phyloP scores from a whole-genome alignment of 306 rosid species.

The Quercus robur region DNA sequence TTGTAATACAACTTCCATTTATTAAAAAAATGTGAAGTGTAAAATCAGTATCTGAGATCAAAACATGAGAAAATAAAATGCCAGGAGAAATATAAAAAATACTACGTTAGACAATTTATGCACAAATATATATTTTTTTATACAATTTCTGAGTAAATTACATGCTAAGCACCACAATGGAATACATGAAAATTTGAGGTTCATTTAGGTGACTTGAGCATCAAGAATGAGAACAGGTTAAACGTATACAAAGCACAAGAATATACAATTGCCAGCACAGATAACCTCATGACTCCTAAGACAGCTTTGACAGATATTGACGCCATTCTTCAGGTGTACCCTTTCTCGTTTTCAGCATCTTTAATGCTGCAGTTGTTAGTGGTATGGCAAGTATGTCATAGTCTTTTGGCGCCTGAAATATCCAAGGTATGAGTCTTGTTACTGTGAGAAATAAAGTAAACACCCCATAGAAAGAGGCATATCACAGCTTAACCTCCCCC shows the following conservation, averaged over 20 bases:
- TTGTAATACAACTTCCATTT: slow-evolving; percentile 10
- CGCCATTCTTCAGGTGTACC: slow-evolving; percentile 97
- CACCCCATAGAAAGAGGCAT: neutral
- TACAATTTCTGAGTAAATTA: slow-evolving; percentile 24
- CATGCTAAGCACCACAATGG: slow-evolving; percentile 16
- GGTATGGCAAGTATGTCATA: slow-evolving; percentile 92
- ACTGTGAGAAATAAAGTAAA: neutral
- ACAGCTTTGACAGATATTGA: slow-evolving; percentile 63
- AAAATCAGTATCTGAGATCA: neutral
- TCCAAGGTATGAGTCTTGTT: slow-evolving; percentile 13
- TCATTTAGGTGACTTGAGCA: slow-evolving; percentile 14
- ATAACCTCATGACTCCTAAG: slow-evolving; percentile 33
- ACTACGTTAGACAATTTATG: slow-evolving; percentile 6
- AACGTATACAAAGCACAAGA: slow-evolving; percentile 4
- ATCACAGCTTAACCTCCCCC: neutral
- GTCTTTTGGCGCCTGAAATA: slow-evolving; percentile 82
- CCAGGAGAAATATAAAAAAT: slow-evolving; percentile 6
- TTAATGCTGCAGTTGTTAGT: slow-evolving; percentile 74
- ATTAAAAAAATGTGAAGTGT: neutral
- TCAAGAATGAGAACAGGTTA: slow-evolving; percentile 16
- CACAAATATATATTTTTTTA: slow-evolving; percentile 5
- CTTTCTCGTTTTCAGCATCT: slow-evolving; percentile 62
- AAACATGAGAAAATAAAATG: neutral
- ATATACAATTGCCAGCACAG: slow-evolving; percentile 9
- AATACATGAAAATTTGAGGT: slow-evolving; percentile 2